Evolutionary conservation across 345 rosid species (phyloP).

Genomic region (Gossypium australe): DNA sequence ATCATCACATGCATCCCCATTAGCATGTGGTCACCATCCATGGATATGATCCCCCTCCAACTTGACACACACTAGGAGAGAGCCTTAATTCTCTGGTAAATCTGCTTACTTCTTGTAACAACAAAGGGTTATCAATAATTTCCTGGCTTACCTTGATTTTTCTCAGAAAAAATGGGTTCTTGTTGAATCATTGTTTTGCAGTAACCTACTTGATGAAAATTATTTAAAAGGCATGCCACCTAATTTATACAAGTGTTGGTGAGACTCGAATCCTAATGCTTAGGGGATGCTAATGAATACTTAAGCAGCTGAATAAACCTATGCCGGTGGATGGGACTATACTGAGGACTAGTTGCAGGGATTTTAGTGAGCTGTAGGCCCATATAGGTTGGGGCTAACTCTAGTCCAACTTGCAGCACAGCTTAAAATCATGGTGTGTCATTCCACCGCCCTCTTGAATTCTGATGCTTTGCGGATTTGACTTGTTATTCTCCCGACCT

Average conservation of each 20-base stretch:
- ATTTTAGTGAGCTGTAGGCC: constrained; percentile 22
- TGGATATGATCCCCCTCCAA: constrained; percentile 30
- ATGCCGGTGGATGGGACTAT: constrained; percentile 16
- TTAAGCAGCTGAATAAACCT: too few relatives aligned
- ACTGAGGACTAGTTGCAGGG: constrained; percentile 29
- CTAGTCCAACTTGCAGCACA: constrained; percentile 1
- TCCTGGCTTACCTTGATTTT: not conserved
- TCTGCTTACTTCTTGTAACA: not conserved
- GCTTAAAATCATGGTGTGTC: constrained; percentile 27
- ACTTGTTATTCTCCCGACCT: constrained; percentile 24
- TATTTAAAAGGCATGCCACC: too few relatives aligned
- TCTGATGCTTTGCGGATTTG: constrained; percentile 32
- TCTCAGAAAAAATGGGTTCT: too few relatives aligned
- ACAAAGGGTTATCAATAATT: not conserved
- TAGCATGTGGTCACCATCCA: constrained; percentile 32
- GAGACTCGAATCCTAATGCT: too few relatives aligned
- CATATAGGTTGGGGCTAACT: constrained; percentile 30
- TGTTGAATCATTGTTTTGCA: too few relatives aligned
- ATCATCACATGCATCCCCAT: constrained; percentile 44
- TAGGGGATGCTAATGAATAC: too few relatives aligned
- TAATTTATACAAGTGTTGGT: too few relatives aligned
- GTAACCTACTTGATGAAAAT: too few relatives aligned
- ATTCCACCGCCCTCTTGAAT: constrained; percentile 34
- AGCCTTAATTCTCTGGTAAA: not conserved
- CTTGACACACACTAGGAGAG: constrained; percentile 20